Conservation (phyloP, 2,329 filamentous ascomycete genomes). For the Alternaria arbusti region DNA sequence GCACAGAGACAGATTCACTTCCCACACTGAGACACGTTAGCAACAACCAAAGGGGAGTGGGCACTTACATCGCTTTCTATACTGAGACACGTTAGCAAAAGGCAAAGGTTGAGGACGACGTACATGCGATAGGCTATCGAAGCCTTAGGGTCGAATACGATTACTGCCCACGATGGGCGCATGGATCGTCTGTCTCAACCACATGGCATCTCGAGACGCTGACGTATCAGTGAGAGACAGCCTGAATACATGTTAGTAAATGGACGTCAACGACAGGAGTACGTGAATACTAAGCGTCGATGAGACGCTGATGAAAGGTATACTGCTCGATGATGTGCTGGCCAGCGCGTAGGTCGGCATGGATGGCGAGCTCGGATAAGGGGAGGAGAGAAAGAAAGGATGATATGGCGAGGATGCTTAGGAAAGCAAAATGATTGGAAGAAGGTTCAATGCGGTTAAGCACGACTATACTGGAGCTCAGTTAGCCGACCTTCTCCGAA, state of each 20-base stretch:
- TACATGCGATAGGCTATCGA: neutral
- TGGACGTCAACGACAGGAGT: neutral
- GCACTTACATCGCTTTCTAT: neutral
- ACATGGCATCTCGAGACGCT: neutral
- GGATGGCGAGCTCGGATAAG: neutral
- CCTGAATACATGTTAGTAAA: neutral
- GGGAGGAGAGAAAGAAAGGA: neutral
- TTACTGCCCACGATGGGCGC: neutral
- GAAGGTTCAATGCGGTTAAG: neutral
- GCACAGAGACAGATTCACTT: conserved; percentile 13
- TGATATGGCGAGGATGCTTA: neutral
- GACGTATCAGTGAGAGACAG: neutral
- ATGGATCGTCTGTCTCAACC: neutral
- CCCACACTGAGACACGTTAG: neutral
- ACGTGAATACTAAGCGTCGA: neutral
- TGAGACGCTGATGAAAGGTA: neutral
- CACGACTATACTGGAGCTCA: neutral
- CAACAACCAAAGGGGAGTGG: neutral
- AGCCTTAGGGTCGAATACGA: neutral
- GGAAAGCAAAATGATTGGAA: neutral
- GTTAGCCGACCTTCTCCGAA: neutral
- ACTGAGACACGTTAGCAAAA: neutral
- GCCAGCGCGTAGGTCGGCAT: neutral
- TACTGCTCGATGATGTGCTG: neutral
- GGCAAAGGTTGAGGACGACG: neutral